Evolutionary conservation across 2,329 filamentous ascomycete genomes (phyloP), one percentile per base, ranked within the genome.

Genomic region (Mycosphaerella arachidis): DNA sequence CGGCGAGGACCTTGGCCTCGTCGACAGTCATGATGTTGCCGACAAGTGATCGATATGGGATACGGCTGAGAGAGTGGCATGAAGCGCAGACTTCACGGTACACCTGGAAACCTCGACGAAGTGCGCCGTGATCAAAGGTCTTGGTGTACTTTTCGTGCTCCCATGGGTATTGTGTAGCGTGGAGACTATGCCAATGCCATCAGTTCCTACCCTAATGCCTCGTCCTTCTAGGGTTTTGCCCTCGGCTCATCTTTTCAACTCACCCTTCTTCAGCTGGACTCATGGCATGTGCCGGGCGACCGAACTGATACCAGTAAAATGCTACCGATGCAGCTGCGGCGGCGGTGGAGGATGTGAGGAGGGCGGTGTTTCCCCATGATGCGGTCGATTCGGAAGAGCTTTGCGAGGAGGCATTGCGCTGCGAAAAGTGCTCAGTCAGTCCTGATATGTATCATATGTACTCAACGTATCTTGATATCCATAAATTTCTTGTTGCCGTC

Each of bases 51-150:
- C 94, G 91, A 86, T 95, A 99, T 62, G 94, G 93, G 61, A 99
- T 86, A 82, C 94, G 91, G 79, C 83, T 88, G 66, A 99, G 88
- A 65, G 94, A 99, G 84, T 99, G 94, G 86, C 94, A 99, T 71
- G 91, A 91, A 64, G 92, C 87, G 85, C 94, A 99, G 74, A 99
- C 94, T 82, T 99, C 94, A 71, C 89, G 91, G 85, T 99, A 99
- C 75, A 99, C 94, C 82, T 96, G 92, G 87, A 97, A 99, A 80
- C 94, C 94, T 82, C 94, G 92, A 78, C 94, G 94, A 69, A 99
- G 92, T 90, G 92, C 88, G 80, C 90, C 88, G 81, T 97, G 93
- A 74, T 99, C 94, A 77, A 93, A 99, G 70, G 94, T 97, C 85
- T 96, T 97, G 78, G 86, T 82, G 84, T 88, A 92, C 80, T 94